A percentile compares a stretch with the other conserved stretches of the same genome.
Evolutionary conservation across 1,284 basidiomycete species (phyloP).

Genomic region (Leccinum fuscescens): DNA sequence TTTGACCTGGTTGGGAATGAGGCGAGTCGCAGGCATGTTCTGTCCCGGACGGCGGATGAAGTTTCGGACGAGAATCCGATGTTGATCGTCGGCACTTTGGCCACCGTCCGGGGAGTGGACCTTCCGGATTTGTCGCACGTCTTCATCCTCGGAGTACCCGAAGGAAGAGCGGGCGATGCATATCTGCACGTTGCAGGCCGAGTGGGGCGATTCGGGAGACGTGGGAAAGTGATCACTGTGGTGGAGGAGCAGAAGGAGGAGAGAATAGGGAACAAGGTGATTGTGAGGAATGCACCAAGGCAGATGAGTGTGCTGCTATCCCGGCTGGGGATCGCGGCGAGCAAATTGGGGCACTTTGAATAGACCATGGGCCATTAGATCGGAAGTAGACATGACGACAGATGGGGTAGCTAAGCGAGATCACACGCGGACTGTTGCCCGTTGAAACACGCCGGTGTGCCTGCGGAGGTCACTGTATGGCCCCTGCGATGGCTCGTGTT

Average conservation of each 20-base stretch:
- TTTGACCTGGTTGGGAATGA: constrained; percentile 50
- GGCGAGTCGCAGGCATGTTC: constrained; percentile 43
- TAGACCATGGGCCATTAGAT: constrained; percentile 14
- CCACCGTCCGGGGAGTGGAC: constrained; percentile 70
- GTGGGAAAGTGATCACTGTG: constrained; percentile 62
- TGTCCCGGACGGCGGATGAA: constrained; percentile 33
- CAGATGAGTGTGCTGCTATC: constrained; percentile 49
- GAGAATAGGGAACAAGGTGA: constrained; percentile 28
- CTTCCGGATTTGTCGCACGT: constrained; percentile 70
- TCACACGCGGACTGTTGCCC: constrained; percentile 1
- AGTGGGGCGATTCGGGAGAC: constrained; percentile 66
- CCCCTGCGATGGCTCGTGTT: not conserved
- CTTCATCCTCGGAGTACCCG: constrained; percentile 64
- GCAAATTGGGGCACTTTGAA: constrained; percentile 47
- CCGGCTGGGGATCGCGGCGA: constrained; percentile 39
- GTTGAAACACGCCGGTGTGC: constrained; percentile 24
- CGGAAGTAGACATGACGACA: constrained; percentile 12
- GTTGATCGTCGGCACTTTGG: constrained; percentile 65
- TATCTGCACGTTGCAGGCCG: constrained; percentile 76
- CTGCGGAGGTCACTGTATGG: constrained; percentile 20
- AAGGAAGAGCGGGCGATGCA: constrained; percentile 50
- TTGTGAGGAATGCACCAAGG: constrained; percentile 38
- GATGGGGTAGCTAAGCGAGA: not conserved
- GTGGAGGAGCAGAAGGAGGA: constrained; percentile 40
- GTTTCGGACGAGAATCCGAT: constrained; percentile 49